Base-by-base conservation (phyloP, 495 filamentous ascomycete genomes). In the Cercophora newfieldiana region DNA sequence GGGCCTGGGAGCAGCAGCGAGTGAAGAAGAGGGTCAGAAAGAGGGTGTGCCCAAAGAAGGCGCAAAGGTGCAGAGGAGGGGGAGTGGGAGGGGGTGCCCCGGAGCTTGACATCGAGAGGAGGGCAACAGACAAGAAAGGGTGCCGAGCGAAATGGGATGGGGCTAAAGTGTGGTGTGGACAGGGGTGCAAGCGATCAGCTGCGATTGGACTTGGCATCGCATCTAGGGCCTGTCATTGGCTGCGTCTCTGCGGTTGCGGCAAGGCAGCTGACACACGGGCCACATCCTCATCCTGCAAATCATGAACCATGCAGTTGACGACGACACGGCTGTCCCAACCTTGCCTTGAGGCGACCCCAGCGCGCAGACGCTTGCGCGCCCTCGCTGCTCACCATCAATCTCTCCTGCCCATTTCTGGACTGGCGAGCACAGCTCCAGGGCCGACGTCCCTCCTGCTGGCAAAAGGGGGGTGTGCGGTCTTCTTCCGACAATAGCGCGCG, bases 221-320 rank as follows among this genome's bases (percentile, higher is more conserved):
- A 26, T 19, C 25, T 14, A 3, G 49, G 55, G 31, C 21, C 33
- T 10, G 25, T 69, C 31, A 72, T 72, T 74, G 63, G 72, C 65
- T 21, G 44, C 26, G 37, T 53, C 44, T 31, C 55, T 72, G 71
- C 67, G 67, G 68, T 58, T 37, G 69, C 64, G 67, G 64, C 65
- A 71, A 69, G 62, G 29, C 64, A 70, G 69, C 70, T 71, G 69
- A 73, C 69, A 69, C 75, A 76, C 72, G 69, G 69, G 69, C 69
- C 64, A 49, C 54, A 48, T 64, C 67, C 67, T 71, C 54, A 48
- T 64, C 67, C 67, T 71, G 69, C 69, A 71, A 69, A 71, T 71
- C 69, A 71, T 66, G 51, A 63, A 71, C 61, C 69, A 71, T 66
- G 63, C 64, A 58, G 68, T 61, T 68, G 68, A 65, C 66, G 61